phyloP scores from a whole-genome alignment of 345 rosid species.

The Tarenaya hassleriana region DNA sequence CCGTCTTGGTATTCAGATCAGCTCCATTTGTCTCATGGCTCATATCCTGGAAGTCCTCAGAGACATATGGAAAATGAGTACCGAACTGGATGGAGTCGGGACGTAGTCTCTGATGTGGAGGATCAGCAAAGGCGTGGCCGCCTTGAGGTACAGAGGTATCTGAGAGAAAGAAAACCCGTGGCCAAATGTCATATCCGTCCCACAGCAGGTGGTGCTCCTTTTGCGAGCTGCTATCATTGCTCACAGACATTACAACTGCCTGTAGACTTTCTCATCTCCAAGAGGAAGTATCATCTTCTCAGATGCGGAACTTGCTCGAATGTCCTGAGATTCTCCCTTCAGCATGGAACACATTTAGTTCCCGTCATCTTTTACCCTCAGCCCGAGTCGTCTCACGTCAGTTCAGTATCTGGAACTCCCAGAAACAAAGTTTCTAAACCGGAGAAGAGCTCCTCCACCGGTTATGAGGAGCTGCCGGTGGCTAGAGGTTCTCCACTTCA shows the following conservation, averaged over 20 bases:
- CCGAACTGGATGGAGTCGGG: constrained; percentile 27
- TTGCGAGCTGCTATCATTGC: constrained; percentile 57
- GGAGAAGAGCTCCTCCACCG: constrained; percentile 31
- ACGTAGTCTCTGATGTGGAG: constrained; percentile 39
- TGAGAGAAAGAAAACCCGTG: constrained; percentile 38
- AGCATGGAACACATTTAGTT: constrained; percentile 45
- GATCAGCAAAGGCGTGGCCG: constrained; percentile 35
- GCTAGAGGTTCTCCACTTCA: constrained; percentile 64
- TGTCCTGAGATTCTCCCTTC: constrained; percentile 62
- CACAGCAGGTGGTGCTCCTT: constrained; percentile 80
- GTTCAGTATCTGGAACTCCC: constrained; percentile 30
- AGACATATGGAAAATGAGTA: constrained; percentile 40
- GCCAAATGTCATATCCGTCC: constrained; percentile 65
- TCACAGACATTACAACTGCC: constrained; percentile 54
- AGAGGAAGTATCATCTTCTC: constrained; percentile 54
- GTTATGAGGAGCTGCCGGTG: constrained; percentile 31
- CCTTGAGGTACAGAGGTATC: constrained; percentile 32
- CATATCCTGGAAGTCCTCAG: constrained; percentile 57
- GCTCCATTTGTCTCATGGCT: constrained; percentile 32
- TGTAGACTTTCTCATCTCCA: constrained; percentile 65
- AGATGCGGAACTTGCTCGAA: constrained; percentile 66
- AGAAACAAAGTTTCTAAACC: constrained; percentile 23
- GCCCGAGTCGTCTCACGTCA: constrained; percentile 17
- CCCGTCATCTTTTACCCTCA: constrained; percentile 18
- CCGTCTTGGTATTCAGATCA: constrained; percentile 33